phyloP scores from a whole-genome alignment of 192 early-diverging fungal species.

The Kappamyces sp. region DNA sequence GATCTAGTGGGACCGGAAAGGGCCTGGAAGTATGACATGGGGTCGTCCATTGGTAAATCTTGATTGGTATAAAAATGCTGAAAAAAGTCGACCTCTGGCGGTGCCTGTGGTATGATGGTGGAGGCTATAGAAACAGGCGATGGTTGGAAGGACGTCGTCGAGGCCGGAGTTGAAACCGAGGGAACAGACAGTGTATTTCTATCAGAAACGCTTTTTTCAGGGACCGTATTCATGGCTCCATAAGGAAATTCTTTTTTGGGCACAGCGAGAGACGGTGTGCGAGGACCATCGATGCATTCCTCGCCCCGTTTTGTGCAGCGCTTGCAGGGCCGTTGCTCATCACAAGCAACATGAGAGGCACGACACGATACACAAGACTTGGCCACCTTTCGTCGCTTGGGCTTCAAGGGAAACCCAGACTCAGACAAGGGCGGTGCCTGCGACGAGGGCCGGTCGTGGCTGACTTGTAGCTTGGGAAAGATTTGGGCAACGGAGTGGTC shows the following conservation, averaged over 20 bases:
- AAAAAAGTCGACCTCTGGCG: constrained; percentile 1
- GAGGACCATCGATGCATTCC: constrained; percentile 1
- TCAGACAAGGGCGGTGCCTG: not conserved
- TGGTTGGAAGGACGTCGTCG: not conserved
- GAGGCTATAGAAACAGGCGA: not conserved
- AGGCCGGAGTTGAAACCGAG: too few relatives aligned
- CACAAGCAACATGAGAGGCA: constrained; percentile 4
- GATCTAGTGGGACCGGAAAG: not conserved
- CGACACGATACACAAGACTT: constrained; percentile 5
- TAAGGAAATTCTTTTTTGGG: not conserved
- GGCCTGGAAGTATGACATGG: not conserved
- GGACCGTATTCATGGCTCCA: not conserved
- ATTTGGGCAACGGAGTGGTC: not conserved
- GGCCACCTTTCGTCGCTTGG: constrained; percentile 5
- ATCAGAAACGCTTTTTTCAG: too few relatives aligned
- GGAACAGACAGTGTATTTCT: too few relatives aligned
- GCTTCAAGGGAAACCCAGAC: constrained; percentile 4
- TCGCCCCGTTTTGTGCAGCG: constrained; percentile 9
- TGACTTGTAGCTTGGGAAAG: constrained; percentile 5
- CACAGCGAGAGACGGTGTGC: not conserved
- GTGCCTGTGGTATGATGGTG: not conserved
- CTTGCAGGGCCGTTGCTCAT: constrained; percentile 2
- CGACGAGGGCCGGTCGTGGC: not conserved
- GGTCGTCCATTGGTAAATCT: constrained; percentile 5
- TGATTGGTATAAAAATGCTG: not conserved